Conservation (phyloP, 805 yeast genomes). For the Diddensiella caesifluorescens region DNA sequence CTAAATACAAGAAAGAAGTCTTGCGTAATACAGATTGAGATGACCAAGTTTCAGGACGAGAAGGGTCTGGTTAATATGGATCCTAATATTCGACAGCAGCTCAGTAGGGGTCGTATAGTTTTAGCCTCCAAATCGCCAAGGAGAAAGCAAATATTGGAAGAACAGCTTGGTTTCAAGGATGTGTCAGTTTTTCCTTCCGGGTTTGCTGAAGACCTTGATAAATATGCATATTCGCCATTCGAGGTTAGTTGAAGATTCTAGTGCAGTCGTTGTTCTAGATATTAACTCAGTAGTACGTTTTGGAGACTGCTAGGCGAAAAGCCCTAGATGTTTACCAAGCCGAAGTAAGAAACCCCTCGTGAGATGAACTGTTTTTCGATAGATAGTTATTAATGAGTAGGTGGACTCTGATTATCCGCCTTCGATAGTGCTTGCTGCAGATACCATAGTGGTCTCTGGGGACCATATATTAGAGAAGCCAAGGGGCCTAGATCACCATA, state of each 20-base stretch:
- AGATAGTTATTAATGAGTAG: slow-evolving; percentile 17
- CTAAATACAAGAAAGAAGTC: too few species aligned
- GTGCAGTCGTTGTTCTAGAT: slow-evolving; percentile 5
- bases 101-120: slow-evolving; percentile 36
- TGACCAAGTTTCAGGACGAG: too few species aligned
- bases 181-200: slow-evolving; percentile 51
- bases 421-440: slow-evolving; percentile 52
- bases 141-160: slow-evolving; percentile 61
- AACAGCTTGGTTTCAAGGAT: slow-evolving; percentile 35
- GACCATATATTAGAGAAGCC: slow-evolving; percentile 77
- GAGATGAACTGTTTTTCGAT: neutral
- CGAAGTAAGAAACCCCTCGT: slow-evolving; percentile 27
- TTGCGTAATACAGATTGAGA: too few species aligned
- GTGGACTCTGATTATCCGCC: slow-evolving; percentile 33
- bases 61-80: neutral
- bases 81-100: neutral
- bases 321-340: slow-evolving; percentile 54
- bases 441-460: slow-evolving; percentile 63
- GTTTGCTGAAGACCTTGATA: slow-evolving; percentile 73
- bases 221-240: slow-evolving; percentile 41
- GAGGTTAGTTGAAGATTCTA: slow-evolving; percentile 33
- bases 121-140: slow-evolving; percentile 86
- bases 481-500: slow-evolving; percentile 43
- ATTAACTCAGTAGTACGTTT: slow-evolving; percentile 49
- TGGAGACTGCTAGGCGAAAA: slow-evolving; percentile 63